Evolutionary conservation across 352 stramenopile species (phyloP), one percentile per base, ranked within the genome.

Genomic region (Globisporangium megalacanthum): DNA sequence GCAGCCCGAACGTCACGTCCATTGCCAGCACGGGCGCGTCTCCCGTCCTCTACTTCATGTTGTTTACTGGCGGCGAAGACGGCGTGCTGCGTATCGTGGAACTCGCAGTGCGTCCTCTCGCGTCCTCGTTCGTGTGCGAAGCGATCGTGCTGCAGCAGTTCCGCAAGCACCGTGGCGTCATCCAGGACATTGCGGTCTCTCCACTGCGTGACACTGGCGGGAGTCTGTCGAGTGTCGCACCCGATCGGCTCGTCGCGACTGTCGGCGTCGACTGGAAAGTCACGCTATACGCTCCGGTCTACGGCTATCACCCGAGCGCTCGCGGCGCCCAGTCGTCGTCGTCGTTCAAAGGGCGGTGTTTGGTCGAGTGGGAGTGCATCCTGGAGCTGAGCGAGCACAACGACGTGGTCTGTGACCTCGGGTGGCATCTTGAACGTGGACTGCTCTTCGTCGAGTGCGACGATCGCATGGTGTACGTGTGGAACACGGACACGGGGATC

Each of bases 401-500:
- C 4, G 79, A 89, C 44, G 36, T 52, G n/a, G 71, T 92, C 6
- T 63, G 54, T 39, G 65, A 56, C 6, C 52, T 91, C 3, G 71
- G 79, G 15, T 94, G 82, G 83, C 69, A 85, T 36, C 62, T 88
- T 0, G 77, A 90, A 36, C 67, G 74, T 0, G 77, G 81, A 0
- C 50, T 88, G 36, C 45, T 92, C 1, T 59, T 79, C 39, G 67
- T 93, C 14, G 83, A 91, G 46, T 94, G 80, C 47, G 77, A 74
- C 50, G 77, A 94, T 61, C 64, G 60, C 1, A 86, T 92, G 75
- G 72, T 89, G 35, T 88, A 90, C 42, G 74, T 94, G 11, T 94
- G 85, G 85, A 91, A 67, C 46, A 68, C 75, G 0, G 75, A 89
- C 19, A 92, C 80, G n/a, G 83, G 85, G 0, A 75, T 93, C 25